Evolutionary conservation across 345 rosid species (phyloP).

Genomic region (Syzygium oleosum): DNA sequence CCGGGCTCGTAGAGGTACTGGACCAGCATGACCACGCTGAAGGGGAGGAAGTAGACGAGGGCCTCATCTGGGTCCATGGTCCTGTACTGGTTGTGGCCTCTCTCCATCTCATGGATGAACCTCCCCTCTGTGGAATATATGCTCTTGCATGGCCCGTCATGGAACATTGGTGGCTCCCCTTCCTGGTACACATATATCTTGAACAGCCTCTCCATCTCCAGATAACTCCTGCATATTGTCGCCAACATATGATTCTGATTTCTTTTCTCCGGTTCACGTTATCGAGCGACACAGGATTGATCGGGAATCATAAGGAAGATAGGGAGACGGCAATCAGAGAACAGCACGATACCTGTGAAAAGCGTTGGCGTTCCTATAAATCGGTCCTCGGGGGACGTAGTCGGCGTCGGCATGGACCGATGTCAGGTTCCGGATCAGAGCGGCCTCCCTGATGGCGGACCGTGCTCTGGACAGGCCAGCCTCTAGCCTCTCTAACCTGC

Average conservation of each 20-base stretch:
- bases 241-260: background rate
- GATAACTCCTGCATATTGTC: conserved; percentile 18
- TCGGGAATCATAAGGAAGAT: background rate
- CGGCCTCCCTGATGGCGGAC: conserved; percentile 24
- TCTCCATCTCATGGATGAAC: conserved; percentile 26
- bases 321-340: background rate
- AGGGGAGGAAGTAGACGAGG: conserved; percentile 58
- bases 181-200: conserved; percentile 27
- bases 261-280: background rate
- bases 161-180: conserved; percentile 30
- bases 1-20: conserved; percentile 35
- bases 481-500: conserved; percentile 18
- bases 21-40: conserved; percentile 61
- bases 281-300: background rate
- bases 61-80: conserved; percentile 49
- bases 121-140: conserved; percentile 30
- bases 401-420: conserved; percentile 17
- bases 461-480: conserved; percentile 15
- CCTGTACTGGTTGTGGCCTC: conserved; percentile 15
- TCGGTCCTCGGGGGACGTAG: conserved; percentile 26
- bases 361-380: conserved; percentile 31
- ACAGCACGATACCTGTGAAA: conserved; percentile 15
- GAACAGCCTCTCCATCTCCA: conserved; percentile 32
- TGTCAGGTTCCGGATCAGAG: conserved; percentile 12
- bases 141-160: conserved; percentile 25